A percentile compares a stretch with the other conserved stretches of the same genome.
Conservation (phyloP, 1,284 basidiomycete genomes). For the Boletellus dicymbophilus region DNA sequence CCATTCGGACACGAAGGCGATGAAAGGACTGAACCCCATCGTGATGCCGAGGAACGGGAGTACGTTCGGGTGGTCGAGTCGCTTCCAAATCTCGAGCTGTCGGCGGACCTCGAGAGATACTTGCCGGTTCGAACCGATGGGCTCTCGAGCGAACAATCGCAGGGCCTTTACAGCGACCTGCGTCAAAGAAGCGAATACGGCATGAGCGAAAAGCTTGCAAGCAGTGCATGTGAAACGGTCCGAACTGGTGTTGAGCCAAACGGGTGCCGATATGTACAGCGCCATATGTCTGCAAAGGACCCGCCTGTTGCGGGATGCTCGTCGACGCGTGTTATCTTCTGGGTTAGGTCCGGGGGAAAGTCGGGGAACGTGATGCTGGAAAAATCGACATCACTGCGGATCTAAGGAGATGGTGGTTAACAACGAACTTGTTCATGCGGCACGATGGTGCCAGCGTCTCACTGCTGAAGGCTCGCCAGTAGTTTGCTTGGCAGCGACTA, state of each 20-base stretch:
- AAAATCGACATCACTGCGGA: neutral
- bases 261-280: neutral
- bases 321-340: neutral
- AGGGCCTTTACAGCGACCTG: slow-evolving; percentile 25
- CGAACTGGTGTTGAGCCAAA: neutral
- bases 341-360: neutral
- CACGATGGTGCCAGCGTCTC: too few relatives aligned
- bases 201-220: neutral
- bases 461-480: too few relatives aligned
- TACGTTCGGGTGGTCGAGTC: slow-evolving; percentile 21
- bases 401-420: too few relatives aligned
- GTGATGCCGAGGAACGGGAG: slow-evolving; percentile 23
- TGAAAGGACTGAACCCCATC: slow-evolving; percentile 10
- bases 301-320: neutral
- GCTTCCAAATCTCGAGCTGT: slow-evolving; percentile 22
- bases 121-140: neutral
- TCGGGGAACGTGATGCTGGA: neutral
- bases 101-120: slow-evolving; percentile 10
- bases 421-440: neutral
- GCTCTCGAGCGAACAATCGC: slow-evolving; percentile 2
- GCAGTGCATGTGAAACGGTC: neutral
- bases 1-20: slow-evolving; percentile 22
- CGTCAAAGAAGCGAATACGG: too few relatives aligned
- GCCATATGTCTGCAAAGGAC: neutral
- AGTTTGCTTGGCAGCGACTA: too few relatives aligned